These are phyloP conservation scores for Talaromyces amestolkiae DNA, from an alignment of 2,329 filamentous ascomycete genomes.

Conservation along the genomic window DNA sequence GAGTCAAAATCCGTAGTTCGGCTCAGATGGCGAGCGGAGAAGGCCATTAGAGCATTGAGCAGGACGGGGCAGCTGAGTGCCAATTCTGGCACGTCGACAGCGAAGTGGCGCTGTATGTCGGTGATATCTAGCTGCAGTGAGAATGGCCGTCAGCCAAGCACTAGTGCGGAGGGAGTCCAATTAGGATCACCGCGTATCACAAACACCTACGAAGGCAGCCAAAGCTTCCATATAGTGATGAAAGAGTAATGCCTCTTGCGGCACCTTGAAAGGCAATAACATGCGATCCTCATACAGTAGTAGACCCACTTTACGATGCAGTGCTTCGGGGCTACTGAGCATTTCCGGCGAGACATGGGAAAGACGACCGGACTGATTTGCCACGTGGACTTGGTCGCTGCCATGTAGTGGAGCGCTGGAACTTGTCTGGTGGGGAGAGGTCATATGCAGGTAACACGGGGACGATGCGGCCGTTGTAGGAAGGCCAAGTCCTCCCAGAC, in stretches of 20 bases:
- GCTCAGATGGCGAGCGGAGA: slow-evolving; percentile 44
- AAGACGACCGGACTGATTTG: slow-evolving; percentile 3
- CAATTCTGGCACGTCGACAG: slow-evolving; percentile 26
- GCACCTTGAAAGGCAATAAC: slow-evolving; percentile 10
- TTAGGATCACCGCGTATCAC: not conserved
- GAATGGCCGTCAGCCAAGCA: not conserved
- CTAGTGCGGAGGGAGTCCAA: not conserved
- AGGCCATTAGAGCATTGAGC: slow-evolving; percentile 44
- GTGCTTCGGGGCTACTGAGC: slow-evolving; percentile 8
- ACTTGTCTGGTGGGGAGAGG: not conserved
- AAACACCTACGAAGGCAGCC: slow-evolving; percentile 1
- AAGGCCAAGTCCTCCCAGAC: not conserved
- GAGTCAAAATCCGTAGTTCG: slow-evolving; percentile 40
- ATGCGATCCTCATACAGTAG: slow-evolving; percentile 11
- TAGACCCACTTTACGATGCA: slow-evolving; percentile 13
- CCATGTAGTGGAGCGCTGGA: not conserved
- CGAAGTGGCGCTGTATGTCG: slow-evolving; percentile 28
- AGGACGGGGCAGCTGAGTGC: slow-evolving; percentile 30
- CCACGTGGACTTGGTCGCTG: not conserved
- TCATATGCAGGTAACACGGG: not conserved
- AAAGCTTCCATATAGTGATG: slow-evolving; percentile 13
- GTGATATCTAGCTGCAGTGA: slow-evolving; percentile 28
- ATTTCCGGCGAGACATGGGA: slow-evolving; percentile 6
- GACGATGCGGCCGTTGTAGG: not conserved
- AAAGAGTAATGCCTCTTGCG: not conserved